phyloP scores from a whole-genome alignment of 306 rosid species.

The Dalbergia cultrata region DNA sequence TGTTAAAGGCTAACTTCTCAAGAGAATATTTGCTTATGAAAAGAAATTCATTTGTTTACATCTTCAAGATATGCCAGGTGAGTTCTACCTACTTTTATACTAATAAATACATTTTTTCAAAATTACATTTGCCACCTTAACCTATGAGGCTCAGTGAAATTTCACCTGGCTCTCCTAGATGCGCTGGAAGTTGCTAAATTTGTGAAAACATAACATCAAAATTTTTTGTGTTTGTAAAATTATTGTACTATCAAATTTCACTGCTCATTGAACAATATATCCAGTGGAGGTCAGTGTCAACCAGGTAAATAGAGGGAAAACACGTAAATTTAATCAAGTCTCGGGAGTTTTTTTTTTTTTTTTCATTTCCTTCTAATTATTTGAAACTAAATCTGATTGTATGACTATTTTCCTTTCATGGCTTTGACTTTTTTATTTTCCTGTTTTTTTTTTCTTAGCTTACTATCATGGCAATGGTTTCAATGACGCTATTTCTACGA shows the following conservation, averaged over 20 bases:
- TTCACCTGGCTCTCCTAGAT: too few species aligned
- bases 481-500: conserved; percentile 69
- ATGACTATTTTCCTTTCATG: neutral
- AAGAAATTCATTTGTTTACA: conserved; percentile 58
- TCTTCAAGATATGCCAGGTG: conserved; percentile 60
- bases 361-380: neutral
- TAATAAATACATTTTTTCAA: neutral
- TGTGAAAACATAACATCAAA: too few species aligned
- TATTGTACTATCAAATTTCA: too few species aligned
- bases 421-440: conserved; percentile 2
- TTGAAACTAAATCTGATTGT: neutral
- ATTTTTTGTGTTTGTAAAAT: too few species aligned
- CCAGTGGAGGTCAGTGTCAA: too few species aligned
- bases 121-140: too few species aligned
- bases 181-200: too few species aligned
- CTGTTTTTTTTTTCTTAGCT: conserved; percentile 48
- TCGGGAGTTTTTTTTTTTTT: too few species aligned
- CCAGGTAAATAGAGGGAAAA: too few species aligned
- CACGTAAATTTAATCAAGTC: too few species aligned
- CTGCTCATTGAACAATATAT: too few species aligned
- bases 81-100: conserved; percentile 6
- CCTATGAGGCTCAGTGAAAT: too few species aligned
- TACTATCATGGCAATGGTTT: conserved; percentile 50
- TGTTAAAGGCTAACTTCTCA: conserved; percentile 63
- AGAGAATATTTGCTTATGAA: conserved; percentile 70